Evolutionary conservation across 495 filamentous ascomycete genomes (phyloP).

Genomic region (Aspergillus baeticus): DNA sequence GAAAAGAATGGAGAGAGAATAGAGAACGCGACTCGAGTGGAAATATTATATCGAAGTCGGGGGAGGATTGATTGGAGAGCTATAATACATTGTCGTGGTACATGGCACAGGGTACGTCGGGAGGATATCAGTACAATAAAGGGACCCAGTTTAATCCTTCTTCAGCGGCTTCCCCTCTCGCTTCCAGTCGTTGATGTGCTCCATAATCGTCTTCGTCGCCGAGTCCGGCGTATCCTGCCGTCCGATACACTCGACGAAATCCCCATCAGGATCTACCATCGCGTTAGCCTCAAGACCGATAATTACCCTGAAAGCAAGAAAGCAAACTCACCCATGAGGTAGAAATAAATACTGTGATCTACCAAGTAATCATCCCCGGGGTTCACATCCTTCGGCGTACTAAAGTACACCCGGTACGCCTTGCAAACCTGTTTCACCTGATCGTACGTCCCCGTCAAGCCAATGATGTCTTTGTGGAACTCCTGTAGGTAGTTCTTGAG

Average conservation of each 20-base stretch:
- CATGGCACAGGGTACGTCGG: slow-evolving; percentile 7
- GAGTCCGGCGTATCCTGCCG: slow-evolving; percentile 87
- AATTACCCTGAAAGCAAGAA: background rate
- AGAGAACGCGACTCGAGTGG: slow-evolving; percentile 65
- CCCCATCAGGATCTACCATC: slow-evolving; percentile 80
- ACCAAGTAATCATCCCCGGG: slow-evolving; percentile 95
- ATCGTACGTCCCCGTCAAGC: slow-evolving; percentile 89
- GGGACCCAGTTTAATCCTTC: slow-evolving; percentile 27
- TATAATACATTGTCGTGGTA: slow-evolving; percentile 4
- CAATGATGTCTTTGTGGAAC: slow-evolving; percentile 86
- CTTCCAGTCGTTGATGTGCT: slow-evolving; percentile 91
- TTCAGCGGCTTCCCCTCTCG: slow-evolving; percentile 48
- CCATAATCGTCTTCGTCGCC: slow-evolving; percentile 77
- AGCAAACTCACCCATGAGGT: slow-evolving; percentile 76
- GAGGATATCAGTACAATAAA: slow-evolving; percentile 11
- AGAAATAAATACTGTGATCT: slow-evolving; percentile 99
- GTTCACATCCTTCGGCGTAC: slow-evolving; percentile 81
- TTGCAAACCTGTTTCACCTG: slow-evolving; percentile 91
- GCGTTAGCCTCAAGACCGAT: background rate
- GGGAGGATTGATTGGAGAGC: background rate
- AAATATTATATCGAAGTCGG: slow-evolving; percentile 3
- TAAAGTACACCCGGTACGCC: slow-evolving; percentile 95
- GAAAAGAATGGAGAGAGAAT: slow-evolving; percentile 87
- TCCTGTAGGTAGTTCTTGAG: slow-evolving; percentile 82
- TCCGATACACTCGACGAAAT: slow-evolving; percentile 96